Base-by-base conservation (phyloP, 306 rosid species). In the Malus orientalis region DNA sequence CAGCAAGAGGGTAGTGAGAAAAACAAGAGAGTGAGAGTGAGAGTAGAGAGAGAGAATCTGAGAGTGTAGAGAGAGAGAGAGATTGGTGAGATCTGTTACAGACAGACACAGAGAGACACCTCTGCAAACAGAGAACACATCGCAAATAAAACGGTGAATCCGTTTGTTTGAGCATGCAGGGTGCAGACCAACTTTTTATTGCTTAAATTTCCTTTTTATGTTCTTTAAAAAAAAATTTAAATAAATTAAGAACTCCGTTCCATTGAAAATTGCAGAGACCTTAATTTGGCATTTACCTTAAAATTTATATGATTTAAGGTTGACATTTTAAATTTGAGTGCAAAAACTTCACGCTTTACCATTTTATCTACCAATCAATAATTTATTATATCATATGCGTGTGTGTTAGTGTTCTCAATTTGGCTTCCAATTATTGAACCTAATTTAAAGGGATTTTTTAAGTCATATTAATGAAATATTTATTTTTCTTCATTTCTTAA, bases 111-210 rank as follows among this genome's bases (percentile, higher is more conserved):
- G 75, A 81, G 80, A 83, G 55, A 42, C 77, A 67, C 59, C 80
- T 76, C 88, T 88, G 82, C 57, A 67, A 78, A 74, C 85, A 79
- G 78, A 84, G 83, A 75, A 80, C 89, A 74, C 79, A 66, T 75
- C 62, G 88, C 90, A 83, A 85, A 77, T 47, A 83, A 85, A 88
- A 87, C 88, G 91, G 90, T 89, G 88, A 84, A 87, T 83, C 91
- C 87, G 84, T 83, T 89, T 82, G 62, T 79, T 62, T 70, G 45
- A 87, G 82, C 93, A 87, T 90, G 94, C 93, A 89, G 64, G 7
- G 40, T 36, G 40, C 40, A 6, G 40, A 77, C 32, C 30, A 14
- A 12, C 40, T 36, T 30, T 44, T 4, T 38, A 0, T 29, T 42
- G 9, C n/a, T 49, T 49, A 15, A 14, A 49, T n/a, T 16, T 9